These are phyloP conservation scores for Arthrocladium fulminans DNA, from an alignment of 2,329 filamentous ascomycete genomes.

Conservation along the genomic window DNA sequence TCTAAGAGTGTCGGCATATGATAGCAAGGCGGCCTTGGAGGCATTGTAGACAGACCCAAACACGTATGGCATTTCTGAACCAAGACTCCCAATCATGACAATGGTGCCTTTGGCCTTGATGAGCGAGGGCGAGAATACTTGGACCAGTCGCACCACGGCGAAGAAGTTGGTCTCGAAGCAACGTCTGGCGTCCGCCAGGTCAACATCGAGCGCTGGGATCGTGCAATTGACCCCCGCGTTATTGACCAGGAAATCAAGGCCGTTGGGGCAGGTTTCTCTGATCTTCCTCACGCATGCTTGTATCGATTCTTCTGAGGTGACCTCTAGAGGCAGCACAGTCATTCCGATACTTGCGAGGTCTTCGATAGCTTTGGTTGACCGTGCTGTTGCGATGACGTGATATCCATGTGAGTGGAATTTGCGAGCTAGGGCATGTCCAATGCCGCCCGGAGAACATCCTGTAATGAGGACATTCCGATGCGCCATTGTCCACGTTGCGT, in stretches of 20 bases:
- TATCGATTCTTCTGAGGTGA: slow-evolving; percentile 27
- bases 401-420: slow-evolving; percentile 48
- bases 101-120: too few species aligned
- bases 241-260: slow-evolving; percentile 14
- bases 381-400: slow-evolving; percentile 46
- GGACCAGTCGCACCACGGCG: too few species aligned
- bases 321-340: slow-evolving; percentile 27
- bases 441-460: slow-evolving; percentile 45
- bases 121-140: too few species aligned
- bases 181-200: too few species aligned
- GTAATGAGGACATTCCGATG: slow-evolving; percentile 22
- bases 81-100: too few species aligned
- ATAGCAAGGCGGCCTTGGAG: slow-evolving; percentile 51
- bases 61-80: too few species aligned
- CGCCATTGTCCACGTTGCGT: too few species aligned
- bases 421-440: slow-evolving; percentile 50
- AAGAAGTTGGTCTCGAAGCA: too few species aligned
- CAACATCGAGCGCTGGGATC: slow-evolving; percentile 27
- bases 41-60: too few species aligned
- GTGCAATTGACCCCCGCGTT: slow-evolving; percentile 16
- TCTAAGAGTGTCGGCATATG: slow-evolving; percentile 49
- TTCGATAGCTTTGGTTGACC: slow-evolving; percentile 29
- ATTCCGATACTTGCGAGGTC: slow-evolving; percentile 19
- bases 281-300: slow-evolving; percentile 18
- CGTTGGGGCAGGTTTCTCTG: background rate